phyloP scores from a whole-genome alignment of 108 stramenopile species.

The Schizochytrium sp. region DNA sequence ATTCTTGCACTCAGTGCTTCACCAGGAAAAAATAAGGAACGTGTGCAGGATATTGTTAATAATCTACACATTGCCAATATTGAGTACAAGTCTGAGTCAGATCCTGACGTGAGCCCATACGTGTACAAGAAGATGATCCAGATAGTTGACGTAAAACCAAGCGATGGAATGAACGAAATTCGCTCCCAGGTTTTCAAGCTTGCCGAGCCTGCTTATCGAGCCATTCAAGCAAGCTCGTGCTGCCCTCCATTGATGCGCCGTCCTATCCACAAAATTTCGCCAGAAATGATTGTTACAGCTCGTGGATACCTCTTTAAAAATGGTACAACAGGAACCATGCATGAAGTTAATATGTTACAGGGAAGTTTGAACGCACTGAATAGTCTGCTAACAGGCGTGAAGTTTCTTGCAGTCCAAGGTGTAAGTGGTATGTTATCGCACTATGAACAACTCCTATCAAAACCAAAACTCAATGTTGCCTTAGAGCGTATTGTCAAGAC shows the following conservation, averaged over 20 bases:
- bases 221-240: conserved; percentile 70
- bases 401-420: neutral
- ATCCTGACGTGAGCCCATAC: conserved; percentile 83
- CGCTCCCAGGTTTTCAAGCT: conserved; percentile 76
- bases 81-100: conserved; percentile 84
- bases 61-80: conserved; percentile 80
- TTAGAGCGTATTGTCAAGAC: conserved; percentile 9
- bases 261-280: neutral
- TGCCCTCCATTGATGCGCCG: conserved; percentile 28
- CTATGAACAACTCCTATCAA: neutral
- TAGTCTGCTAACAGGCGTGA: neutral
- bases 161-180: conserved; percentile 69
- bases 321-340: neutral
- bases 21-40: conserved; percentile 89
- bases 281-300: conserved; percentile 15
- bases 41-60: conserved; percentile 83
- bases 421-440: neutral
- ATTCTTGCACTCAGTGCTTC: conserved; percentile 91
- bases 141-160: conserved; percentile 76
- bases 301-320: neutral
- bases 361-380: neutral
- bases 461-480: neutral
- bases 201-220: conserved; percentile 73
- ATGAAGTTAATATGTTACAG: neutral
- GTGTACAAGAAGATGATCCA: conserved; percentile 83